Base-by-base conservation (phyloP, 139 green algal species). In the Coccomyxa sp. region DNA sequence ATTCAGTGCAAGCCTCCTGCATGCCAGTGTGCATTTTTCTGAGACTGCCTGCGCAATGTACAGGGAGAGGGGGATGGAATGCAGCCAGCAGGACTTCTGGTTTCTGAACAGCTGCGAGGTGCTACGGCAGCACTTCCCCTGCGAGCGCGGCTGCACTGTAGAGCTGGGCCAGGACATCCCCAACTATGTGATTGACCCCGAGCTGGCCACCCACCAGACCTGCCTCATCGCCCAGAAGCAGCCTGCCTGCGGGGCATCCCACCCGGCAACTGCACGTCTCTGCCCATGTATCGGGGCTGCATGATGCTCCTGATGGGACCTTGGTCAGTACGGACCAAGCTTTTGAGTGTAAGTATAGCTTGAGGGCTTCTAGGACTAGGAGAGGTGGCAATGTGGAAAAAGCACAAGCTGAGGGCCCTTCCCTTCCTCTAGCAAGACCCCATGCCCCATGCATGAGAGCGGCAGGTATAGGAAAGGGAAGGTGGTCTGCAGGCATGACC, bases 61-160 rank as follows among this genome's bases (percentile, higher is more conserved):
- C 80, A 81, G 64, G n/a, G 36, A 54, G 54, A 22, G 44, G 7
- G 82, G 78, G 16, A 73, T 82, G 82, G 24, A 58, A 5, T 89
- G 85, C 82, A 34, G 36, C 7, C 14, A 44, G n/a, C 22, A 58
- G 10, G 79, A 89, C 69, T 85, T 89, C 54, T 87, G 82, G 82
- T 89, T 82, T 34, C 74, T 89, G 33, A 89, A 89, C 70, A 79
- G 39, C 37, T 89, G 85, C 55, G 75, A 85, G 35, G 76, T 74
- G 16, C 78, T 89, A 50, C 70, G 31, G 31, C 50, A 83, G 73
- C 79, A 85, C 58, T 87, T 89, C 36, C 82, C 85, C 18, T 89
- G 85, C 64, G 77, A 83, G 74, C 64, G 39, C 0, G 85, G 85
- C 24, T 89, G 85, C 55, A 73, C 82, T 40, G 33, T 83, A 12